Conservation (phyloP, 495 filamentous ascomycete genomes). For the Eremomyces bilateralis region DNA sequence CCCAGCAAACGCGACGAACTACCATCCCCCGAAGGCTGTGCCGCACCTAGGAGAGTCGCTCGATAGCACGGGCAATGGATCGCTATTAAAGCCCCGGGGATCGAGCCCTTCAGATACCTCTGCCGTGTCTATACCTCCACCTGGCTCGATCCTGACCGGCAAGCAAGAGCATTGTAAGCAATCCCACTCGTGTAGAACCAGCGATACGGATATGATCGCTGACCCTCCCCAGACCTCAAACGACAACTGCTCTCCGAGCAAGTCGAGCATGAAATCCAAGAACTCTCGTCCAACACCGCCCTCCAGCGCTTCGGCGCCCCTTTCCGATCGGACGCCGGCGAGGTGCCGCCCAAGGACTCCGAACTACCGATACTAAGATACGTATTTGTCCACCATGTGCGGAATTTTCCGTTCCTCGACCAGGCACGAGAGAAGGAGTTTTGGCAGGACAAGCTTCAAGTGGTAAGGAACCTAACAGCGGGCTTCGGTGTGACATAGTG, state of each 20-base stretch:
- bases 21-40: no score
- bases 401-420: conserved; percentile 93
- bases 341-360: conserved; percentile 81
- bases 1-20: no score
- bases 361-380: conserved; percentile 87
- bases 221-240: conserved; percentile 57
- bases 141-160: conserved; percentile 50
- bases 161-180: conserved; percentile 93
- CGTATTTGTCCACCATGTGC: conserved; percentile 94
- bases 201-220: conserved; percentile 7
- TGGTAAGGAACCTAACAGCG: conserved; percentile 33
- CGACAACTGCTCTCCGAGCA: conserved; percentile 82
- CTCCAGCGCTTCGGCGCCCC: conserved; percentile 88
- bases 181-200: conserved; percentile 1
- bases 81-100: no score
- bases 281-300: conserved; percentile 84
- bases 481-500: background rate
- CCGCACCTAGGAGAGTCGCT: no score
- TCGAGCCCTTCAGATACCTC: no score
- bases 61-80: no score
- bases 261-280: conserved; percentile 68
- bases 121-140: conserved; percentile 17
- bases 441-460: conserved; percentile 95
- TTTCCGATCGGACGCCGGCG: conserved; percentile 77
- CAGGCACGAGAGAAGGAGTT: conserved; percentile 95